Conservation (phyloP, 805 yeast genomes). For the Candida sithepensis region DNA sequence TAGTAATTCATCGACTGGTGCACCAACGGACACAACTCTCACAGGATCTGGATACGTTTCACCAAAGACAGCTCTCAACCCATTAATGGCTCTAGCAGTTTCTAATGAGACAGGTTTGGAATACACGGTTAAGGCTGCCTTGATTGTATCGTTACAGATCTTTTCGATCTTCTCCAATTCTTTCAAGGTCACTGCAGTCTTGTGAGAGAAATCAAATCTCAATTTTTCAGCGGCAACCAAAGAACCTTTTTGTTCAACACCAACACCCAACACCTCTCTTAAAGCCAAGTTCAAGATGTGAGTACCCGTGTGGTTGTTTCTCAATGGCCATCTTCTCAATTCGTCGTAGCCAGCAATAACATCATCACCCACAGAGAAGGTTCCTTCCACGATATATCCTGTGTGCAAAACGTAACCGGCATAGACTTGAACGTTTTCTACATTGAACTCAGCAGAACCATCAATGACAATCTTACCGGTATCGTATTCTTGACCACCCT, state of each 20-base stretch:
- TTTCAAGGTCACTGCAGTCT: slow-evolving; percentile 68
- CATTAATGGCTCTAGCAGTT: slow-evolving; percentile 68
- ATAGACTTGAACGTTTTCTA: slow-evolving; percentile 85
- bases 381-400: slow-evolving; percentile 79
- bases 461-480: slow-evolving; percentile 90
- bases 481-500: slow-evolving; percentile 98
- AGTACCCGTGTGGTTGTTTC: slow-evolving; percentile 98
- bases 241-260: slow-evolving; percentile 94
- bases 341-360: slow-evolving; percentile 89
- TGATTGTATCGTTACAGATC: slow-evolving; percentile 68
- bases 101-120: slow-evolving; percentile 78
- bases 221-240: slow-evolving; percentile 92
- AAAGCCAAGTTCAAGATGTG: slow-evolving; percentile 89
- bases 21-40: slow-evolving; percentile 94
- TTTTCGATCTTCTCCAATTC: slow-evolving; percentile 77
- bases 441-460: slow-evolving; percentile 82
- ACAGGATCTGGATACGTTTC: slow-evolving; percentile 99
- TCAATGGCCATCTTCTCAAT: slow-evolving; percentile 91
- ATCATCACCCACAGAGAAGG: slow-evolving; percentile 59
- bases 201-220: slow-evolving; percentile 94
- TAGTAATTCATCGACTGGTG: slow-evolving; percentile 77
- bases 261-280: slow-evolving; percentile 80
- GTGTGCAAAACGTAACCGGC: slow-evolving; percentile 96
- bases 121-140: slow-evolving; percentile 67
- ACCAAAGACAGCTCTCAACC: slow-evolving; percentile 97